Percentiles rank a stretch among this genome's conserved stretches.
These are phyloP conservation scores for Chrysoporthe austroafricana DNA, from an alignment of 2,329 filamentous ascomycete species.

Conservation along the genomic window DNA sequence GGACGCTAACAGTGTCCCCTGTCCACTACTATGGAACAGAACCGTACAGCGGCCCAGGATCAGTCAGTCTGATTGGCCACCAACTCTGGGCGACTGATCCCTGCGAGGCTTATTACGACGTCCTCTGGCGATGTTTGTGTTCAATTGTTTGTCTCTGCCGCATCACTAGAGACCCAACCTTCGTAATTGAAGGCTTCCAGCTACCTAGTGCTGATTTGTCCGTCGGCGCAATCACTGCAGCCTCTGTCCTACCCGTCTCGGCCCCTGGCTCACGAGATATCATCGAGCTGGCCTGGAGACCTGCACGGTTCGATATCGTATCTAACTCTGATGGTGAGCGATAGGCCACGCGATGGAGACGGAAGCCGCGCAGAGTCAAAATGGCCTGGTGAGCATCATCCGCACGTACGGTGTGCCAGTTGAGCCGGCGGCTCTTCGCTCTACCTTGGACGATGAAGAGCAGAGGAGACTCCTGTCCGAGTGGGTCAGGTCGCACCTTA, in stretches of 20 bases:
- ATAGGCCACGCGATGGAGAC: background rate
- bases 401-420: slow-evolving; percentile 39
- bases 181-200: background rate
- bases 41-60: background rate
- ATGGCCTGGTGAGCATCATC: slow-evolving; percentile 31
- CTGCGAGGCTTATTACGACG: slow-evolving; percentile 1
- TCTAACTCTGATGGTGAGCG: background rate
- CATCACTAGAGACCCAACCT: background rate
- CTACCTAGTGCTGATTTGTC: background rate
- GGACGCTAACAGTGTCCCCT: background rate
- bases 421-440: slow-evolving; percentile 42
- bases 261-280: background rate
- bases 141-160: background rate
- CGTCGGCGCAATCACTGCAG: background rate
- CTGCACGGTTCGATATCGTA: too few relatives aligned
- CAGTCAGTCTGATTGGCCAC: background rate
- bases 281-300: background rate
- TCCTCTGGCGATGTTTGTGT: background rate
- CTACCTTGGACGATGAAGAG: slow-evolving; percentile 41
- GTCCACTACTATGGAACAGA: background rate
- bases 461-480: slow-evolving; percentile 44
- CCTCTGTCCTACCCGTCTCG: background rate
- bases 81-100: background rate
- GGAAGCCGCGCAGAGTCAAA: too few relatives aligned
- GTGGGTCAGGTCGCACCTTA: slow-evolving; percentile 56